Percentiles rank a stretch among this genome's conserved stretches.
phyloP scores from a whole-genome alignment of 257 asterid species.

The Thymus quinquecostatus region DNA sequence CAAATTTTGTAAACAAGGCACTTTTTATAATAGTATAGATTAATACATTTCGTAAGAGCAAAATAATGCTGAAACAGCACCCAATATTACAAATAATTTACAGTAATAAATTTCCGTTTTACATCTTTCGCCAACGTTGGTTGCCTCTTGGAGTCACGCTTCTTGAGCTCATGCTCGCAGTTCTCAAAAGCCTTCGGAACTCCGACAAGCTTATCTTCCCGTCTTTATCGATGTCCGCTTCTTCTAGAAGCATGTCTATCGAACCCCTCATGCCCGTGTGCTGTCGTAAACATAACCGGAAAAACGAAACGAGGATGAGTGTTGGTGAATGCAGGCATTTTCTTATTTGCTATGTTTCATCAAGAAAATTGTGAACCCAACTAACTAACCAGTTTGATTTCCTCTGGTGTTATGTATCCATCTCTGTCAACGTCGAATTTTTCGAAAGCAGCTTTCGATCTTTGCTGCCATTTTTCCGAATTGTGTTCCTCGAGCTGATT shows the following conservation, averaged over 20 bases:
- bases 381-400: conserved; percentile 77
- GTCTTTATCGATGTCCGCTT: conserved; percentile 95
- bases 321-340: background rate
- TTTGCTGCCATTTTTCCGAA: conserved; percentile 77
- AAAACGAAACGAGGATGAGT: background rate
- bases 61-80: conserved; percentile 12
- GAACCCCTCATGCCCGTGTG: conserved; percentile 84
- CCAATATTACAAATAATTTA: conserved; percentile 17
- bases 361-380: no score
- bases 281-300: conserved; percentile 43
- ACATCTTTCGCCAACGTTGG: conserved; percentile 33
- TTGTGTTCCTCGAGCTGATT: conserved; percentile 91
- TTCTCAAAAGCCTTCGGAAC: conserved; percentile 89
- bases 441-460: conserved; percentile 87
- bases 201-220: conserved; percentile 93
- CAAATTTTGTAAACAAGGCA: no score
- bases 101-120: conserved; percentile 19
- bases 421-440: conserved; percentile 92
- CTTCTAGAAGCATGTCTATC: conserved; percentile 82
- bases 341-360: background rate
- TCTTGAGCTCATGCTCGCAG: conserved; percentile 79
- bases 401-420: conserved; percentile 91
- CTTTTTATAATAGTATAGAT: no score
- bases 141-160: conserved; percentile 43
- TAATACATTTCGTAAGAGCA: conserved; percentile 12